Base-by-base conservation (phyloP, 2,329 filamentous ascomycete species). In the Colletotrichum navitas region DNA sequence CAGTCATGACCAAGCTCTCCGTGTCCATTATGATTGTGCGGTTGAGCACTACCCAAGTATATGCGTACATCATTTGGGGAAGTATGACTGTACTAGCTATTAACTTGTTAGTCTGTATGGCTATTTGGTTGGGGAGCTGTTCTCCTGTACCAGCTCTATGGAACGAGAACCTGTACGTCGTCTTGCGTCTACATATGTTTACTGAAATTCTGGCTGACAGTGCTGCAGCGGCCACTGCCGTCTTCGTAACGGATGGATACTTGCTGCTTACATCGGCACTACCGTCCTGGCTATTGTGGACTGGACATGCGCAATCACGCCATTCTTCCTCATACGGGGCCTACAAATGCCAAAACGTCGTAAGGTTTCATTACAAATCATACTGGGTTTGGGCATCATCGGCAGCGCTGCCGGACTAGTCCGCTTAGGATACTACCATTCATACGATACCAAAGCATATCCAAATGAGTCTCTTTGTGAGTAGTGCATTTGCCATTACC, bases 281-380 rank as follows among this genome's bases (percentile, higher is more conserved):
- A 59, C 73, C 2, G 68, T 76, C 2, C 74, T 76, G 16, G 75
- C 76, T 1, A 63, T 74, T 1, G 71, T 75, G 0, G 78, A 79
- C 58, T 79, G 77, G 76, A 68, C 74, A 0, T 78, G 74, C 60
- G 77, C 76, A 11, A 75, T 75, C 14, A 76, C 75, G 4, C 78
- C 78, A 0, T 77, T 79, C 66, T 79, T 79, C 60, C 74, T 79
- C 8, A 41, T 80, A 0, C 60, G 66, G 32, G 65, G 69, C 0
- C 29, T 79, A 1, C 77, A 78, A 54, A 79, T 80, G 76, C 72
- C 74, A 0, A 72, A 54, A 10, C 61, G 75, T 2, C 72, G 67
- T 10, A 78, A 79, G 67, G 51, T 74, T 11, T 63, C 61, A 5
- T 3, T 63, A 2, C 47, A 52, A 21, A 1, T 63, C 32, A 54